Evolutionary conservation across 805 yeast genomes (phyloP).

Genomic region (Lipomyces starkeyi): DNA sequence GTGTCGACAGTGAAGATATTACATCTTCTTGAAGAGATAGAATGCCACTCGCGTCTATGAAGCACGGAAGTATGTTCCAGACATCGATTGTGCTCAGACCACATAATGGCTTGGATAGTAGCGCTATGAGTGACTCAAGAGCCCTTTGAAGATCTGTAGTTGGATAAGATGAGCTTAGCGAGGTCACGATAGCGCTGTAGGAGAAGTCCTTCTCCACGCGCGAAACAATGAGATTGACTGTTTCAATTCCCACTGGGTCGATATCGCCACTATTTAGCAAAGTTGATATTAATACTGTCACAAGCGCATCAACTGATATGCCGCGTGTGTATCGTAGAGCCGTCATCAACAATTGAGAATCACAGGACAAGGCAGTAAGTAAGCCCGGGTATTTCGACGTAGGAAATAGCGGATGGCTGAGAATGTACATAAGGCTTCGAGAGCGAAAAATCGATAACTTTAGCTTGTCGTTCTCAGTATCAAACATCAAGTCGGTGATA

Average conservation of each 20-base stretch:
- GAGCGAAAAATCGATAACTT: slow-evolving; percentile 49
- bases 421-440: slow-evolving; percentile 66
- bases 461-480: slow-evolving; percentile 32
- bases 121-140: slow-evolving; percentile 6
- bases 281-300: slow-evolving; percentile 4
- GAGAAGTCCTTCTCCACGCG: slow-evolving; percentile 23
- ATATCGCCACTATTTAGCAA: background rate
- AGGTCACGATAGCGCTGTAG: slow-evolving; percentile 18
- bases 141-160: slow-evolving; percentile 14
- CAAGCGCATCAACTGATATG: slow-evolving; percentile 11
- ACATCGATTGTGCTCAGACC: slow-evolving; percentile 5
- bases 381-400: slow-evolving; percentile 59
- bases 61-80: slow-evolving; percentile 31
- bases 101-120: background rate
- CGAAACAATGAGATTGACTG: background rate
- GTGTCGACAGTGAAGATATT: slow-evolving; percentile 11
- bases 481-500: slow-evolving; percentile 44
- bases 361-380: slow-evolving; percentile 54
- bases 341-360: slow-evolving; percentile 4
- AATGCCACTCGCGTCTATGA: slow-evolving; percentile 31
- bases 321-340: slow-evolving; percentile 14
- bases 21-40: slow-evolving; percentile 20
- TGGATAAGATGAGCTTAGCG: slow-evolving; percentile 9
- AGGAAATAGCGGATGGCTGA: slow-evolving; percentile 90
- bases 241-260: background rate